Evolutionary conservation across 129 eudicot genomes (phyloP), one percentile per base, ranked within the genome.

Genomic region (Artemisia tridentata): DNA sequence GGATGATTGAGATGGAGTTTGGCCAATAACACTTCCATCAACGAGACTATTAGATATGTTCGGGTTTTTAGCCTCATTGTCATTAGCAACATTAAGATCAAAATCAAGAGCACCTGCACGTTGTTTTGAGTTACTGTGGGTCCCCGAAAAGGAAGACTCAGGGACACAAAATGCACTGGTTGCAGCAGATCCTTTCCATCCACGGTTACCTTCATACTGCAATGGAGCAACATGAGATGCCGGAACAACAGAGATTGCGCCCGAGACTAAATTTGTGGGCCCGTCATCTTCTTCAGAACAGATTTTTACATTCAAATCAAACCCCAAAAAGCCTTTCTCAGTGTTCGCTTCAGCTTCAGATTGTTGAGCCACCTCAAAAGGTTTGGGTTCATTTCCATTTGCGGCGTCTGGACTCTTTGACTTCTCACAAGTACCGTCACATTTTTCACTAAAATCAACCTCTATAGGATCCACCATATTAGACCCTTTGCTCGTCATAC

Each of bases 51-150:
- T 19, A 23, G 78, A 68, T 21, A 63, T 29, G 20, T 11, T 45
- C 15, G 57, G 64, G 9, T 63, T 71, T 46, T 87, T 5, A 17
- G 49, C 74, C 29, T 82, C 84, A 20, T 52, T 74, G 69, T 67
- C 78, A 63, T 82, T 92, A 53, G 84, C 83, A 57, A 82, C 85
- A 76, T 89, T 89, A 71, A 89, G 76, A 80, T 89, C 96, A 34
- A 89, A 38, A 66, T 82, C 78, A 71, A 82, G 86, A 72, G 48
- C 14, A 60, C 65, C 82, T 47, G 63, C 68, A 15, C 47, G 65
- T 20, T 75, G 82, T 72, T 57, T 77, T 23, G 85, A 81, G 72
- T 63, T 75, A 59, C 61, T 78, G 49, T 56, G 63, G 70, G 70
- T 77, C 55, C 75, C 85, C 23, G 79, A 82, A 65, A 60, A 27